Percentiles rank a stretch among this genome's conserved stretches.
phyloP scores from a whole-genome alignment of 169 alveolate genomes.

The Cyclospora cayetanensis region DNA sequence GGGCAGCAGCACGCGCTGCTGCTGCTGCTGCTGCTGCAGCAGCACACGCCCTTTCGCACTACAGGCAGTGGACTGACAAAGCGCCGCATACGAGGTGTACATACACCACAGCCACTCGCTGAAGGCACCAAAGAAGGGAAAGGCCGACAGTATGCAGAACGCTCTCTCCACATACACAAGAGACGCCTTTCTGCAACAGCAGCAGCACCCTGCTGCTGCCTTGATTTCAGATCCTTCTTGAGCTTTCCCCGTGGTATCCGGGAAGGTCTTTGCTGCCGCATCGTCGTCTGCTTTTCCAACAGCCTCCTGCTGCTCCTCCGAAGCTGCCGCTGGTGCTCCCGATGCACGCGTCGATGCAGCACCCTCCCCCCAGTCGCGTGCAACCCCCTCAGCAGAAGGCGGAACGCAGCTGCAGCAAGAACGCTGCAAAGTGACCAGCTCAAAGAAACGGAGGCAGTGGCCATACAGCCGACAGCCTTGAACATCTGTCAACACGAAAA shows the following conservation, averaged over 20 bases:
- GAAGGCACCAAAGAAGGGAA: slow-evolving; percentile 38
- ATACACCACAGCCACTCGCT: slow-evolving; percentile 49
- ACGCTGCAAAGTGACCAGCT: slow-evolving; percentile 19
- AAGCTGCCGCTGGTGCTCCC: too few relatives aligned
- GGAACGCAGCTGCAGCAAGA: too few relatives aligned
- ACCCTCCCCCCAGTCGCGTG: too few relatives aligned
- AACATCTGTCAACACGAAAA: slow-evolving; percentile 37
- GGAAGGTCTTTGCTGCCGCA: too few relatives aligned
- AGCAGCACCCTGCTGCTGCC: background rate
- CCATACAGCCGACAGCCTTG: slow-evolving; percentile 52
- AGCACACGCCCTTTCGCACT: slow-evolving; percentile 11
- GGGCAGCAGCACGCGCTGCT: background rate
- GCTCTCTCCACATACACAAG: slow-evolving; percentile 57
- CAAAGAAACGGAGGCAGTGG: slow-evolving; percentile 47
- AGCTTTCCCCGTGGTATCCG: too few relatives aligned
- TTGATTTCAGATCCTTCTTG: background rate
- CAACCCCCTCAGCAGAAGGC: too few relatives aligned
- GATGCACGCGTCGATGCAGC: too few relatives aligned
- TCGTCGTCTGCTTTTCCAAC: too few relatives aligned
- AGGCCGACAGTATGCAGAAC: slow-evolving; percentile 32
- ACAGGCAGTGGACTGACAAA: slow-evolving; percentile 43
- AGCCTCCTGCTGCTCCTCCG: too few relatives aligned
- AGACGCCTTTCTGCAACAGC: slow-evolving; percentile 22
- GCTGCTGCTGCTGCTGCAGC: slow-evolving; percentile 53
- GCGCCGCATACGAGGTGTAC: slow-evolving; percentile 49